Conservation (phyloP, 192 early-diverging fungal species). For the Lunasporangiospora selenospora region DNA sequence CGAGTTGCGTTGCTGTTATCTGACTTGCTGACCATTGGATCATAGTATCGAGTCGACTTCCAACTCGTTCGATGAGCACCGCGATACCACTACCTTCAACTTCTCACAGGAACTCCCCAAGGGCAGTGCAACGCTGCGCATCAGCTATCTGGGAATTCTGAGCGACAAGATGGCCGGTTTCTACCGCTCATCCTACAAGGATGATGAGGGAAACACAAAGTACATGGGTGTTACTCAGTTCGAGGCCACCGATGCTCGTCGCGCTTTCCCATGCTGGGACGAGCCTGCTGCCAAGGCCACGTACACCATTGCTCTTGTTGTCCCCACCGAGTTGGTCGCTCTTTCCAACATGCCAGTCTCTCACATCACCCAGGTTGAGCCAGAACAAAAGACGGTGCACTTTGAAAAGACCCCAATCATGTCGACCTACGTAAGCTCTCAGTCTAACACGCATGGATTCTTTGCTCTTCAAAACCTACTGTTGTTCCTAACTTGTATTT, state of each 20-base stretch:
- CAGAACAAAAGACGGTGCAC: conserved; percentile 79
- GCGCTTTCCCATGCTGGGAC: conserved; percentile 96
- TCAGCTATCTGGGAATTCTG: conserved; percentile 68
- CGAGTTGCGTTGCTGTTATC: not conserved
- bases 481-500: no score
- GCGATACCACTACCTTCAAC: conserved; percentile 58
- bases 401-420: conserved; percentile 93
- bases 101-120: conserved; percentile 62
- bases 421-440: conserved; percentile 83
- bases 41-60: conserved; percentile 41
- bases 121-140: conserved; percentile 57
- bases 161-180: conserved; percentile 97
- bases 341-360: conserved; percentile 92
- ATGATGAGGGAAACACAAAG: conserved; percentile 45
- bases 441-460: no score
- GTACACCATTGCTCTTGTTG: conserved; percentile 86
- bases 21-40: conserved; percentile 4
- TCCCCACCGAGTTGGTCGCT: conserved; percentile 77
- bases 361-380: conserved; percentile 59
- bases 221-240: conserved; percentile 97
- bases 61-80: conserved; percentile 53
- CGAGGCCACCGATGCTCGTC: conserved; percentile 90
- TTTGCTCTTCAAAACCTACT: no score
- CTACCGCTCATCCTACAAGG: conserved; percentile 80
- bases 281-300: conserved; percentile 96